Base-by-base conservation (phyloP, 2,329 filamentous ascomycete species). In the Nemania sp. region DNA sequence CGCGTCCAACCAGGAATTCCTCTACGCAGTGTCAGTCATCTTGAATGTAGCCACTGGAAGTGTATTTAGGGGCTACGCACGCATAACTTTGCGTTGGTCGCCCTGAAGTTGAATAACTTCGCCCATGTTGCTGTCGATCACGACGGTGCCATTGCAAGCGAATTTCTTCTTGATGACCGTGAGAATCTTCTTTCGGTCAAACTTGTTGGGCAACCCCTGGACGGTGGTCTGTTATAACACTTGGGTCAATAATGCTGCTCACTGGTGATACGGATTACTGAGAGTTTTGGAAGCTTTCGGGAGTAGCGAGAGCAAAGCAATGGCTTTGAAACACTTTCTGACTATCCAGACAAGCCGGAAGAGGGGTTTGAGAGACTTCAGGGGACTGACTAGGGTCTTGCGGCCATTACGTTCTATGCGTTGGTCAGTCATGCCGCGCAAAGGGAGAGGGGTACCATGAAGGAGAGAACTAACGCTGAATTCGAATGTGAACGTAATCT, bases 61-160 rank as follows among this genome's bases (percentile, higher is more conserved):
- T 20, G 53, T 57, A 37, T 10, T 34, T n/a, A 52, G 35, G 49
- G 40, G 17, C n/a, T 18, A 61, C 63, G 32, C 32, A 65, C 63
- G 91, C 78, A 97, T 91, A 87, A 96, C 92, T 83, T 96, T 96
- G 82, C 95, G 94, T 85, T 98, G 95, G 80, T 99, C 95, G 75
- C 95, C 95, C 81, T 98, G 95, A 75, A 99, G 90, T 85, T 99
- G 95, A 77, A 99, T 97, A 85, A 98, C 94, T 86, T 98, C 93
- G 78, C 94, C 94, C 91, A 97, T 97, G 82, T 96, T 92, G 73
- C 85, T 87, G 81, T 98, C 94, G 76, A 87, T 87, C 81, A 98
- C 93, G 79, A 97, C 96, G 83, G 93, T 98, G 86, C 94, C 94
- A 97, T 99, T 98, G 91, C 94, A 98, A 80, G 94, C 93, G 29